Evolutionary conservation across 2,329 filamentous ascomycete species (phyloP), one percentile per base, ranked within the genome.

Genomic region (Fusarium verrucosum): DNA sequence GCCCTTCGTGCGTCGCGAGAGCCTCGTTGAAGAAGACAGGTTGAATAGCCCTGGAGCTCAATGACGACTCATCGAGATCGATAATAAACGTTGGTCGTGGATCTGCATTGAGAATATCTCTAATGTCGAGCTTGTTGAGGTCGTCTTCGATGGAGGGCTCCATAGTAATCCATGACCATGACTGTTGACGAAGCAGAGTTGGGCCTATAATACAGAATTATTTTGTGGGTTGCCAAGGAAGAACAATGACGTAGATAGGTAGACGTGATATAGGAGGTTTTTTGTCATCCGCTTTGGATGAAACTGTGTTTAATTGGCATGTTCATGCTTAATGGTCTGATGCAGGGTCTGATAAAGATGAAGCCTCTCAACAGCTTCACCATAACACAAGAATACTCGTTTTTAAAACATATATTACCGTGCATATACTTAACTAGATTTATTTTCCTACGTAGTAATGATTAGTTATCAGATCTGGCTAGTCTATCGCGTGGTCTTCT

Each of bases 21-120:
- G 76, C 74, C 5, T 68, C 62, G 40, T 78, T 78, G 67, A 70
- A 75, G 36, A 78, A 78, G n/a, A 78, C 69, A 11, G 76, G 76
- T 2, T 56, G 45, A 14, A 78, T 71, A n/a, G 54, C 38, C 9
- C 56, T 61, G 22, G 65, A 36, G 16, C 58, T 61, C n/a, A 70
- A 64, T 0, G 58, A 49, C 1, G 50, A 45, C 10, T 69, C 67
- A 5, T 58, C 76, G 8, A 78, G 73, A 33, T 78, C 76, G 7
- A 78, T 66, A 25, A 77, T 69, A 58, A 78, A 78, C 13, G 76
- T 77, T 4, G 76, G 76, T 9, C 76, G 73, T 1, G 76, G 76
- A 45, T 78, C 76, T 26, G 74, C 73, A 28, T 78, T 72, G 14
- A 78, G 68, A 26, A 78, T 52, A n/a, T 78, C 74, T 43, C 89